phyloP scores from a whole-genome alignment of 768 basidiomycete genomes.

The Boletus insuetus region DNA sequence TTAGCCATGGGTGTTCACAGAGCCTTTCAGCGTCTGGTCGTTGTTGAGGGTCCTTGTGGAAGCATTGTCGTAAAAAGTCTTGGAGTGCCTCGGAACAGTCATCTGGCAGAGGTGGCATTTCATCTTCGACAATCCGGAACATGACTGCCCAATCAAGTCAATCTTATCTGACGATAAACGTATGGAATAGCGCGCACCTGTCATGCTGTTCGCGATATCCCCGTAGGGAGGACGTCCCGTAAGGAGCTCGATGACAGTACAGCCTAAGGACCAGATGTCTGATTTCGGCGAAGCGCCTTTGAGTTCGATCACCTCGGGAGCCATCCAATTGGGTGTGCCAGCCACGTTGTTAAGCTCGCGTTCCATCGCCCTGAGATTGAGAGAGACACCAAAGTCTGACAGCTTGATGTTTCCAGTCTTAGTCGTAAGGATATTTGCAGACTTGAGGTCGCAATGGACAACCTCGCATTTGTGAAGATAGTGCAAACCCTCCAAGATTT shows the following conservation, averaged over 20 bases:
- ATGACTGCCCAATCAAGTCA: slow-evolving; percentile 57
- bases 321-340: slow-evolving; percentile 99
- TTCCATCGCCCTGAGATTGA: slow-evolving; percentile 90
- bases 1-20: slow-evolving; percentile 91
- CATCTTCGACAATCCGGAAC: slow-evolving; percentile 96
- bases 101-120: slow-evolving; percentile 82
- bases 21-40: slow-evolving; percentile 85
- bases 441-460: slow-evolving; percentile 97
- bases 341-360: slow-evolving; percentile 81
- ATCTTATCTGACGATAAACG: neutral
- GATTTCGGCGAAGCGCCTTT: slow-evolving; percentile 91
- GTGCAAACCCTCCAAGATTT: slow-evolving; percentile 93
- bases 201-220: slow-evolving; percentile 87
- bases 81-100: slow-evolving; percentile 70
- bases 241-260: slow-evolving; percentile 91
- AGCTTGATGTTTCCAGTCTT: slow-evolving; percentile 98
- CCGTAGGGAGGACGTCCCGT: slow-evolving; percentile 92
- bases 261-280: slow-evolving; percentile 95
- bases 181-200: slow-evolving; percentile 51
- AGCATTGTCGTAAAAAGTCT: slow-evolving; percentile 85
- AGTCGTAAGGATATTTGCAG: slow-evolving; percentile 97
- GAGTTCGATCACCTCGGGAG: slow-evolving; percentile 94
- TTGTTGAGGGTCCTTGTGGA: slow-evolving; percentile 79
- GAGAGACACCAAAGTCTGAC: slow-evolving; percentile 95
- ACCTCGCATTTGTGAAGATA: slow-evolving; percentile 89